A percentile compares a stretch with the other conserved stretches of the same genome.
These are phyloP conservation scores for Hortiboletus flavorubellus DNA, from an alignment of 768 basidiomycete species.

Conservation along the genomic window DNA sequence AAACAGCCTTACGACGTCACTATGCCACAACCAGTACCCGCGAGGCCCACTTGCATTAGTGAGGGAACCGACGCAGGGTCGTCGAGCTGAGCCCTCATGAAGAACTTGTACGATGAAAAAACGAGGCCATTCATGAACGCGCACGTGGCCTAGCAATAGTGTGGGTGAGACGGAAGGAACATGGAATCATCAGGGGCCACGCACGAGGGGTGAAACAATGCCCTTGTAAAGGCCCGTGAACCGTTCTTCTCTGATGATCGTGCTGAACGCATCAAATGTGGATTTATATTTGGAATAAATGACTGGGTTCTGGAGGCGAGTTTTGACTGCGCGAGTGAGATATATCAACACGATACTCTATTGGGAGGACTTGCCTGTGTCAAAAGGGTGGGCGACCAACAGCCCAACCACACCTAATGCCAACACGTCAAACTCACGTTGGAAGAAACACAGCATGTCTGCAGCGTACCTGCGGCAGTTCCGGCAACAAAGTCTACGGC, in stretches of 20 bases:
- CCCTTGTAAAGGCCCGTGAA: conserved; percentile 72
- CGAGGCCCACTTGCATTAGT: conserved; percentile 68
- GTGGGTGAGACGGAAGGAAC: background rate
- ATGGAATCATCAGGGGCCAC: conserved; percentile 15
- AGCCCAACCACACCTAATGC: conserved; percentile 56
- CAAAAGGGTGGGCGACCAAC: conserved; percentile 73
- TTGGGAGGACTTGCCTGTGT: conserved; percentile 47
- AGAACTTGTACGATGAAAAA: conserved; percentile 79
- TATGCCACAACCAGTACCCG: conserved; percentile 78
- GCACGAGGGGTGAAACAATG: conserved; percentile 74
- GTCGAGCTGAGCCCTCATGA: conserved; percentile 65
- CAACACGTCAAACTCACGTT: background rate
- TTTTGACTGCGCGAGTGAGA: conserved; percentile 55
- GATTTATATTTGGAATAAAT: conserved; percentile 57
- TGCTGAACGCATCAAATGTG: conserved; percentile 60
- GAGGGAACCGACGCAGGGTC: conserved; percentile 49
- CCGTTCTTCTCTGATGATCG: conserved; percentile 68
- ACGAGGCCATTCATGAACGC: conserved; percentile 84
- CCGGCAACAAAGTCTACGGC: conserved; percentile 78
- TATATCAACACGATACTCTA: background rate
- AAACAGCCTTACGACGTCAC: conserved; percentile 61
- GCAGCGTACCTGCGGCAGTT: conserved; percentile 53
- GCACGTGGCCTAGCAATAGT: conserved; percentile 49
- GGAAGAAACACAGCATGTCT: no score
- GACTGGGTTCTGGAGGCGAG: conserved; percentile 68